Base-by-base conservation (phyloP, 2,329 filamentous ascomycete genomes). In the Verticillium alfalfae region DNA sequence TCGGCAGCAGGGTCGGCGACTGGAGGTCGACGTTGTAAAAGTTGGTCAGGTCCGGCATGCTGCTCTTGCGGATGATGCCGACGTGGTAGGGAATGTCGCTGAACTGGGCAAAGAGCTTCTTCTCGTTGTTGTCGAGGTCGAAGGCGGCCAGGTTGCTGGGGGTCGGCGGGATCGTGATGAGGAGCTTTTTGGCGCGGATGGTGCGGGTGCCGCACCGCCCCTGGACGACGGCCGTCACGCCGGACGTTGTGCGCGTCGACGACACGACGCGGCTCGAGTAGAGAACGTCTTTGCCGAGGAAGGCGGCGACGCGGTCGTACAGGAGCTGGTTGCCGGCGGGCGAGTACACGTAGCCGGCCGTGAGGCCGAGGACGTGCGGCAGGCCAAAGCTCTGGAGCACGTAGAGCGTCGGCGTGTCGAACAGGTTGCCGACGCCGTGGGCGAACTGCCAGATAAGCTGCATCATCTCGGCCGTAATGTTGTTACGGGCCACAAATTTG, bases 401-500 rank as follows among this genome's bases (percentile, higher is more conserved):
- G 63, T 79, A 79, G 3, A 81, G 57, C 0, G 75, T 73, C 1
- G 76, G 74, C 22, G 73, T 66, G 6, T 71, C 69, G 10, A 79
- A 66, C 5, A 78, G 65, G 62, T 80, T 75, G 5, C 77, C 79
- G 1, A 76, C 64, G 13, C 75, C 77, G 49, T 76, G 70, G n/a
- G 72, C 70, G 54, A 72, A 76, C 6, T 62, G 63, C 62, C 69
- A 75, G 8, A 78, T 68, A 10, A 71, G 65, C 10, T 68, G 67
- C 0, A 78, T 69, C 2, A 75, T 66, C 69, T 73, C 75, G 18
- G 70, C 71, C 18, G 70, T 65, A 2, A 83, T 66, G 31, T 70
- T 64, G 65, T 79, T 72, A 63, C 80, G 78, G 16, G 71, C 66
- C 8, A 78, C 67, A 57, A 80, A 79, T 3, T 78, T 69, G 1